Conservation (phyloP, 2,329 filamentous ascomycete species). For the Fusarium pseudograminearum region DNA sequence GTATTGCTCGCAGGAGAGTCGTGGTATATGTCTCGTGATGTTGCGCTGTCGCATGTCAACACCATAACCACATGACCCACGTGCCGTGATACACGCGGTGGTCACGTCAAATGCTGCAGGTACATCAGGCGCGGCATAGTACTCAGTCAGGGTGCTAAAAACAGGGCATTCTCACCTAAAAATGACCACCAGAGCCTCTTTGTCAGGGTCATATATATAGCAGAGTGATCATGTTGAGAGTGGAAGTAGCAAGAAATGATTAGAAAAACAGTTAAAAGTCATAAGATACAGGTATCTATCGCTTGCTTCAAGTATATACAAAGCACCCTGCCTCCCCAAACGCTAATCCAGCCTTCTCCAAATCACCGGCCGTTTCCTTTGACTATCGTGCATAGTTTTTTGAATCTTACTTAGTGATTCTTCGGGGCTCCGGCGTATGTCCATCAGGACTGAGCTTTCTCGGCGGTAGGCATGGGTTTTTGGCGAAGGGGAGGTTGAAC, state of each 20-base stretch:
- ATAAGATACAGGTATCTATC: slow-evolving; percentile 56
- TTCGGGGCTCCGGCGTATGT: slow-evolving; percentile 61
- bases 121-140: slow-evolving; percentile 45
- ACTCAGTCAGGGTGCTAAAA: slow-evolving; percentile 43
- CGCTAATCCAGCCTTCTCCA: slow-evolving; percentile 58
- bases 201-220: slow-evolving; percentile 17
- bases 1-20: slow-evolving; percentile 2
- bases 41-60: slow-evolving; percentile 42
- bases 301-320: slow-evolving; percentile 57
- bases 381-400: slow-evolving; percentile 58
- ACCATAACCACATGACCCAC: slow-evolving; percentile 45
- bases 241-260: slow-evolving; percentile 16
- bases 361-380: slow-evolving; percentile 56
- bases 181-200: slow-evolving; percentile 41
- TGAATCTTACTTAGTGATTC: slow-evolving; percentile 61
- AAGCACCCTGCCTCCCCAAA: slow-evolving; percentile 46
- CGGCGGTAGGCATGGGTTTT: slow-evolving; percentile 51
- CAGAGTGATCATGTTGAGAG: slow-evolving; percentile 38
- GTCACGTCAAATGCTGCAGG: slow-evolving; percentile 41
- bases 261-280: slow-evolving; percentile 50
- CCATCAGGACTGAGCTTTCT: slow-evolving; percentile 39
- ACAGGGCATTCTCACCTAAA: slow-evolving; percentile 36
- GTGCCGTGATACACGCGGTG: slow-evolving; percentile 42
- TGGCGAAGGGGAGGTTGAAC: slow-evolving; percentile 52
- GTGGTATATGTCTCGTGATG: slow-evolving; percentile 38